phyloP scores from a whole-genome alignment of 2,329 filamentous ascomycete species.

The Blumeria hordei region DNA sequence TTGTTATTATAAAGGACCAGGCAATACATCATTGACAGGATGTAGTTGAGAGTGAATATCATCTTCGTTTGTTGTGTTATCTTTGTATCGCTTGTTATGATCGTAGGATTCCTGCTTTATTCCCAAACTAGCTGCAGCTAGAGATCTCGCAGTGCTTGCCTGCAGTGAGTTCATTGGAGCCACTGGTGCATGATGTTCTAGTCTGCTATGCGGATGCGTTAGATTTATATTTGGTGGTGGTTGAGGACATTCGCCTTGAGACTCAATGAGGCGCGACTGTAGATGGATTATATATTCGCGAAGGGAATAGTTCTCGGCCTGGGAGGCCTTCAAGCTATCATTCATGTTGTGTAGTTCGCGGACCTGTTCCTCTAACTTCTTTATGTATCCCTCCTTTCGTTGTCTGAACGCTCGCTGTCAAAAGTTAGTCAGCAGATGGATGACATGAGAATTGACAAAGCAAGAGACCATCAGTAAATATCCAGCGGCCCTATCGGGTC shows the following conservation, averaged over 20 bases:
- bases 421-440: slow-evolving; percentile 7
- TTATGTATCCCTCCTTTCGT: slow-evolving; percentile 94
- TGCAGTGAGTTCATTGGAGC: slow-evolving; percentile 16
- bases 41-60: slow-evolving; percentile 28
- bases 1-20: slow-evolving; percentile 9
- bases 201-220: slow-evolving; percentile 20
- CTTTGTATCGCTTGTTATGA: slow-evolving; percentile 17
- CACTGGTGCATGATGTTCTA: slow-evolving; percentile 12
- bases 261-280: slow-evolving; percentile 65
- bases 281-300: slow-evolving; percentile 83
- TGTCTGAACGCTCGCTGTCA: slow-evolving; percentile 81
- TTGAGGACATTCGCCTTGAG: slow-evolving; percentile 61
- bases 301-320: slow-evolving; percentile 72
- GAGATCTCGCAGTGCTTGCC: slow-evolving; percentile 12
- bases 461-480: slow-evolving; percentile 11
- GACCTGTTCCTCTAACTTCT: slow-evolving; percentile 86
- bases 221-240: slow-evolving; percentile 63
- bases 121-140: slow-evolving; percentile 14
- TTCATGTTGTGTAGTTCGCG: slow-evolving; percentile 57
- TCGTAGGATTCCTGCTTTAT: slow-evolving; percentile 10
- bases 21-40: slow-evolving; percentile 15
- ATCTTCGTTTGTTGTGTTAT: slow-evolving; percentile 23
- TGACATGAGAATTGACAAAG: slow-evolving; percentile 18
- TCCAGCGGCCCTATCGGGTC: background rate
- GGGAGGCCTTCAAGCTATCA: slow-evolving; percentile 53